These are phyloP conservation scores for Phytophthora europaea DNA, from an alignment of 352 stramenopile genomes.

Conservation along the genomic window DNA sequence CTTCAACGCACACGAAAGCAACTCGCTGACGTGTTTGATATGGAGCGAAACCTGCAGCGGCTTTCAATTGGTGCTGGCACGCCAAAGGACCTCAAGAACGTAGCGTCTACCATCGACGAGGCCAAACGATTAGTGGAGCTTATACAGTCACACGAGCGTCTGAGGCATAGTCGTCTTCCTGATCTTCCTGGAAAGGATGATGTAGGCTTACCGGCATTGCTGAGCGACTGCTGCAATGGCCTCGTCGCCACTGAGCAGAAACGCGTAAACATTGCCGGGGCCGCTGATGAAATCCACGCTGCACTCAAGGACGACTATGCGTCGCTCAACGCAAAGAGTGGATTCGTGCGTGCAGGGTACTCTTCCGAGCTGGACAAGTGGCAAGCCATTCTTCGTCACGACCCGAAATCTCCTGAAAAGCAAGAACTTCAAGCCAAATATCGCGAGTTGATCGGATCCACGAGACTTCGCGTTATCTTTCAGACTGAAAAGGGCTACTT, in stretches of 20 bases:
- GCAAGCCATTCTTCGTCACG: constrained; percentile 56
- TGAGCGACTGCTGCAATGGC: constrained; percentile 34
- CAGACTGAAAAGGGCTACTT: constrained; percentile 75
- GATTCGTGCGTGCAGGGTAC: constrained; percentile 71
- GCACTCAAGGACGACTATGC: constrained; percentile 75
- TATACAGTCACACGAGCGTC: constrained; percentile 39
- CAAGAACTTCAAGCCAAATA: constrained; percentile 72
- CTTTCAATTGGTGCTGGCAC: constrained; percentile 68
- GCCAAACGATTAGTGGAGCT: constrained; percentile 48
- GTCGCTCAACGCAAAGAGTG: constrained; percentile 64
- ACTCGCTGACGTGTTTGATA: constrained; percentile 68
- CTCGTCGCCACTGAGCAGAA: constrained; percentile 31
- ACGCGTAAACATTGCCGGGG: constrained; percentile 25
- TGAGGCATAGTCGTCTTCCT: constrained; percentile 28
- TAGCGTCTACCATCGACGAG: constrained; percentile 67
- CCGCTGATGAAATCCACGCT: constrained; percentile 55
- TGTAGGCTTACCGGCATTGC: constrained; percentile 37
- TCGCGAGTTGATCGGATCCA: constrained; percentile 59
- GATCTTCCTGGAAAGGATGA: constrained; percentile 37
- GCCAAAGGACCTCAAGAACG: constrained; percentile 78
- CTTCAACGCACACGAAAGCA: constrained; percentile 64
- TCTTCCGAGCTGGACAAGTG: constrained; percentile 69
- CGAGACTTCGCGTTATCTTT: constrained; percentile 65
- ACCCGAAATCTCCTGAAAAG: constrained; percentile 50
- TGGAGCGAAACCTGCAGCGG: constrained; percentile 78